These are phyloP conservation scores for Phytophthora pini DNA, from an alignment of 352 stramenopile genomes.

Conservation along the genomic window DNA sequence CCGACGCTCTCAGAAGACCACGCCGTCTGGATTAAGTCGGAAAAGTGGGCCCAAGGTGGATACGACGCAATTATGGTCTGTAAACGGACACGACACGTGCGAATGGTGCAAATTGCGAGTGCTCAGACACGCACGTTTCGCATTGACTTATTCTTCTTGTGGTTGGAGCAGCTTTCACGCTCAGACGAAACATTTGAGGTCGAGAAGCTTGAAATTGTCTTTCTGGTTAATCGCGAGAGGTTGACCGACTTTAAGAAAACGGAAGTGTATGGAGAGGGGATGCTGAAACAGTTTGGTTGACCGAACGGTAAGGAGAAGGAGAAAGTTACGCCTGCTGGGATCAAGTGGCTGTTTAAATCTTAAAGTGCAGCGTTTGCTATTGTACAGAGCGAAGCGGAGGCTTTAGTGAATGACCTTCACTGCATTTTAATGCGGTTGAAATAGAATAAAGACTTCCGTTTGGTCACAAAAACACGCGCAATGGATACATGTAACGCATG, in stretches of 20 bases:
- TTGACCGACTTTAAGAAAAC: conserved; percentile 1
- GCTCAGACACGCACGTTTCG: conserved; percentile 11
- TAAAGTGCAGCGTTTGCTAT: not conserved
- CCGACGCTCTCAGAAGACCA: not conserved
- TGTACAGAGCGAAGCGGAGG: too few species aligned
- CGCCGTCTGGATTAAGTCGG: conserved; percentile 24
- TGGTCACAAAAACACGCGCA: not conserved
- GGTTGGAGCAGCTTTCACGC: conserved; percentile 5
- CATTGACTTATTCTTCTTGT: conserved; percentile 12
- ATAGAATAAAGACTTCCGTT: not conserved
- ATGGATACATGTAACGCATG: not conserved
- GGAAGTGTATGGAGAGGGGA: conserved; percentile 3
- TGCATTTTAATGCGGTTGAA: not conserved
- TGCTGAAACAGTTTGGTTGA: conserved; percentile 8
- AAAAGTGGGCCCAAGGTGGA: conserved; percentile 21
- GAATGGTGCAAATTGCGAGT: conserved; percentile 18
- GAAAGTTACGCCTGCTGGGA: not conserved
- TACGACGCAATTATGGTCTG: conserved; percentile 27
- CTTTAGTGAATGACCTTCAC: too few species aligned
- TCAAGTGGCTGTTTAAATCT: not conserved
- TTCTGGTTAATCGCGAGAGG: conserved; percentile 1
- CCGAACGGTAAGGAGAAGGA: conserved; percentile 7
- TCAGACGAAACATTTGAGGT: conserved; percentile 9
- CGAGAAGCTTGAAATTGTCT: conserved; percentile 15
- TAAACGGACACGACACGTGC: conserved; percentile 9